These are phyloP conservation scores for Pyrenochaeta sp. DNA, from an alignment of 2,329 filamentous ascomycete species.

Conservation along the genomic window DNA sequence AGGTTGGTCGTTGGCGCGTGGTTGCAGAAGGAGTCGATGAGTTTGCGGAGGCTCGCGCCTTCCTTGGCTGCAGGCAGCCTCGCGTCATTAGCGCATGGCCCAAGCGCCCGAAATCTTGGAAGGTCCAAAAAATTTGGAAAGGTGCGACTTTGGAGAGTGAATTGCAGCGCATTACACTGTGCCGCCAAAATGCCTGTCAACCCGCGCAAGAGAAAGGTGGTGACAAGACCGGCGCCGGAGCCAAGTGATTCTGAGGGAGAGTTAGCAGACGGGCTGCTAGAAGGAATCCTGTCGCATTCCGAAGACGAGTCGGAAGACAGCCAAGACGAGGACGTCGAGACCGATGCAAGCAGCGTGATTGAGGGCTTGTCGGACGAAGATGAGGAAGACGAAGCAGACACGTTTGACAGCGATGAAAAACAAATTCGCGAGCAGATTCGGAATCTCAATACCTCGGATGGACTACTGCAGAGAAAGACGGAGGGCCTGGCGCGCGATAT, in stretches of 20 bases:
- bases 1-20: background rate
- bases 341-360: conserved; percentile 43
- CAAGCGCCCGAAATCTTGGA: conserved; percentile 37
- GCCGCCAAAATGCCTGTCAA: conserved; percentile 51
- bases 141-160: conserved; percentile 9
- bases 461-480: conserved; percentile 25
- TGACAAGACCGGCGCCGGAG: conserved; percentile 45
- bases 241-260: conserved; percentile 46
- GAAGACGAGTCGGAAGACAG: conserved; percentile 49
- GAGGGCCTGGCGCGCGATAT: conserved; percentile 24
- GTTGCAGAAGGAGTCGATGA: background rate
- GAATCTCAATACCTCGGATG: conserved; percentile 50
- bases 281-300: conserved; percentile 54
- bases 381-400: conserved; percentile 43
- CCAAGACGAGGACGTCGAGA: conserved; percentile 32
- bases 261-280: conserved; percentile 50
- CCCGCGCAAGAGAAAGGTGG: conserved; percentile 59
- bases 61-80: conserved; percentile 13
- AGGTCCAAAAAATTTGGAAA: conserved; percentile 32
- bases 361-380: conserved; percentile 43
- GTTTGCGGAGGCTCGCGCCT: conserved; percentile 7
- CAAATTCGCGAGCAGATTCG: conserved; percentile 56
- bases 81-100: conserved; percentile 20
- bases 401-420: conserved; percentile 51
- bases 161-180: conserved; percentile 7